These are phyloP conservation scores for Mrakia hoshinonis DNA, from an alignment of 768 basidiomycete species.

Conservation along the genomic window DNA sequence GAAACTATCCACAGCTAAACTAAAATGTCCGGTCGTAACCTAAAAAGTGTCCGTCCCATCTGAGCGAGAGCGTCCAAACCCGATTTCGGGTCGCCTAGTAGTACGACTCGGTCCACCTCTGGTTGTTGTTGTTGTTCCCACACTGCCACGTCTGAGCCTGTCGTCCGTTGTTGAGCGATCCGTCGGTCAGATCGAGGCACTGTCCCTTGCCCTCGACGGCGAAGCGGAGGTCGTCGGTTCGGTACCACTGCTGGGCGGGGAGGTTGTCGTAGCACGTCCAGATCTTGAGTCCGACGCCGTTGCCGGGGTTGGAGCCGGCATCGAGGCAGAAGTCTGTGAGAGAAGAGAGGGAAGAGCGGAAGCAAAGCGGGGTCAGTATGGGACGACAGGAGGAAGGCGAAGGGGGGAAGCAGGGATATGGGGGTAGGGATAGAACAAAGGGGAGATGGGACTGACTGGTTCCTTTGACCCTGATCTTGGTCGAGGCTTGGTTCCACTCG, in stretches of 20 bases:
- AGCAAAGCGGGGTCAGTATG: neutral
- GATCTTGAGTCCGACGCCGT: conserved; percentile 15
- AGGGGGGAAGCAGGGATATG: neutral
- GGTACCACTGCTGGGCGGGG: conserved; percentile 35
- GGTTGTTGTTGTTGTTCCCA: conserved; percentile 38
- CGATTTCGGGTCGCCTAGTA: no score
- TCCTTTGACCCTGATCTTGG: neutral
- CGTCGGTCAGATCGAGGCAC: conserved; percentile 37
- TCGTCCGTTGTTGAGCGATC: conserved; percentile 24
- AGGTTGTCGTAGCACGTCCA: conserved; percentile 31
- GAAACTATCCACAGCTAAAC: no score
- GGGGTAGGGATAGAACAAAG: neutral
- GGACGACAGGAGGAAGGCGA: neutral
- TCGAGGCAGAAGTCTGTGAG: conserved; percentile 10
- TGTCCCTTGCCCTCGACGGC: conserved; percentile 36
- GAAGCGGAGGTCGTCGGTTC: conserved; percentile 27
- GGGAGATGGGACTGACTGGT: neutral
- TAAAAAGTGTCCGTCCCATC: no score
- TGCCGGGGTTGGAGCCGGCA: conserved; percentile 3
- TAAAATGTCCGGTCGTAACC: no score
- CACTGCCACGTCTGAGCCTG: conserved; percentile 36
- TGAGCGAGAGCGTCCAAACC: no score
- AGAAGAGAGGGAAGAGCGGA: neutral
- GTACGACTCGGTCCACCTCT: conserved; percentile 26
- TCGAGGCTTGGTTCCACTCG: neutral